Conservation (phyloP, 805 yeast species). For the Pichia paraexigua region DNA sequence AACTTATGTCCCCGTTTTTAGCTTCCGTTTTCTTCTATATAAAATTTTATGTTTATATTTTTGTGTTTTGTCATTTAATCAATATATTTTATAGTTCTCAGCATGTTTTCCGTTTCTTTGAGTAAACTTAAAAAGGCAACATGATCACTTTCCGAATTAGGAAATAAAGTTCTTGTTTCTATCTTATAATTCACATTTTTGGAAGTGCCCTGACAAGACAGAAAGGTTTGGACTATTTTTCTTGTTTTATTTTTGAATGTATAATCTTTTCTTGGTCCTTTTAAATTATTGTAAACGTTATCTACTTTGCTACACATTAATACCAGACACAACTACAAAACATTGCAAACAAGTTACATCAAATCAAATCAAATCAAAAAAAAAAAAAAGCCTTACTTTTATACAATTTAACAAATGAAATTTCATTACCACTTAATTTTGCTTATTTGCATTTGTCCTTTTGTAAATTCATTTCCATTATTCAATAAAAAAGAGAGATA, state of each 20-base stretch:
- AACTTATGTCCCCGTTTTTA: background rate
- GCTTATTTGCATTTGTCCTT: background rate
- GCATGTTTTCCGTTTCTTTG: background rate
- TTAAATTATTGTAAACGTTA: background rate
- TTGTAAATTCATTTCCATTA: slow-evolving; percentile 4
- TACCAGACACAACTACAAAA: too few species aligned
- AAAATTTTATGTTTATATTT: background rate
- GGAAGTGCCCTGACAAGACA: background rate
- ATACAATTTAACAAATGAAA: background rate
- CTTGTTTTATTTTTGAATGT: too few species aligned
- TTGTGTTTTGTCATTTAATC: background rate
- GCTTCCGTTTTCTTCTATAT: background rate
- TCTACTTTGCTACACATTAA: background rate
- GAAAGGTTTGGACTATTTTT: too few species aligned
- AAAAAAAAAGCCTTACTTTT: too few species aligned
- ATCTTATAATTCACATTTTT: background rate
- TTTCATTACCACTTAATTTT: background rate
- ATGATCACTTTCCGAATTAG: background rate
- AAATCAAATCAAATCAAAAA: too few species aligned
- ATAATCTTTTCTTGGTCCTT: too few species aligned
- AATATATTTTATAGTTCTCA: background rate
- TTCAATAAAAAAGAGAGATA: slow-evolving; percentile 24
- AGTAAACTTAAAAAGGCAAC: background rate
- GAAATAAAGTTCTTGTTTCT: background rate
- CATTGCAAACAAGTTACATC: too few species aligned